These are phyloP conservation scores for Fistulinella prunicolor DNA, from an alignment of 768 basidiomycete genomes.

Conservation along the genomic window DNA sequence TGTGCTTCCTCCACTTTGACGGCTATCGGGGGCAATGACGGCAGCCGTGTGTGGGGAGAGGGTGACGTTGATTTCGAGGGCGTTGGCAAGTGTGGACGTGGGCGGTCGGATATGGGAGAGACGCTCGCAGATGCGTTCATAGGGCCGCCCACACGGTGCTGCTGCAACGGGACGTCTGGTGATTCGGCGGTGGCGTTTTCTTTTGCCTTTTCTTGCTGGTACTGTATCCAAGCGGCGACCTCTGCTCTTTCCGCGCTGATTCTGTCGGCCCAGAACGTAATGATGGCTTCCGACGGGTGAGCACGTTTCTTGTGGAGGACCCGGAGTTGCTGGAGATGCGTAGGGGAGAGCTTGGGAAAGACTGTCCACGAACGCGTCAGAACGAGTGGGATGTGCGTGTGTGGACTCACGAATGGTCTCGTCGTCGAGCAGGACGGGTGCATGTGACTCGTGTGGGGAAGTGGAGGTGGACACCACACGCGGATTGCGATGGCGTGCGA, in stretches of 20 bases:
- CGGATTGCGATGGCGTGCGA: constrained; percentile 19
- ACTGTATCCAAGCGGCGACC: constrained; percentile 25
- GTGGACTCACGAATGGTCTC: constrained; percentile 25
- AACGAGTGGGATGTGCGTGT: neutral
- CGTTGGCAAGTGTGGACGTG: constrained; percentile 28
- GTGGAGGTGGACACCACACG: neutral
- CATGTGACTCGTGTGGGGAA: neutral
- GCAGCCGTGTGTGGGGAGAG: constrained; percentile 9
- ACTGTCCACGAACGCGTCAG: constrained; percentile 16
- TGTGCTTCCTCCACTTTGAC: constrained; percentile 25
- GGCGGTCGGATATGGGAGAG: constrained; percentile 16
- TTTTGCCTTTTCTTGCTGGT: constrained; percentile 28
- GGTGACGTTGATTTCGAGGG: constrained; percentile 29
- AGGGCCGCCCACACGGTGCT: neutral
- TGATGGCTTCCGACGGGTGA: constrained; percentile 19
- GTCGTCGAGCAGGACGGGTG: constrained; percentile 14
- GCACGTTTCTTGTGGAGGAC: constrained; percentile 12
- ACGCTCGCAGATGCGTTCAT: neutral
- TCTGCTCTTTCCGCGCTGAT: constrained; percentile 19
- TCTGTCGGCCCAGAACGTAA: constrained; percentile 27
- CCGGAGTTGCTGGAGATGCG: constrained; percentile 23
- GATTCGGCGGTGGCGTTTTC: constrained; percentile 2
- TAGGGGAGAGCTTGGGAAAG: constrained; percentile 25
- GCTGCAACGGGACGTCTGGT: constrained; percentile 9
- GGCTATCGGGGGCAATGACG: constrained; percentile 30